Conservation (phyloP, 2,329 filamentous ascomycete genomes). For the Cadophora sp. region DNA sequence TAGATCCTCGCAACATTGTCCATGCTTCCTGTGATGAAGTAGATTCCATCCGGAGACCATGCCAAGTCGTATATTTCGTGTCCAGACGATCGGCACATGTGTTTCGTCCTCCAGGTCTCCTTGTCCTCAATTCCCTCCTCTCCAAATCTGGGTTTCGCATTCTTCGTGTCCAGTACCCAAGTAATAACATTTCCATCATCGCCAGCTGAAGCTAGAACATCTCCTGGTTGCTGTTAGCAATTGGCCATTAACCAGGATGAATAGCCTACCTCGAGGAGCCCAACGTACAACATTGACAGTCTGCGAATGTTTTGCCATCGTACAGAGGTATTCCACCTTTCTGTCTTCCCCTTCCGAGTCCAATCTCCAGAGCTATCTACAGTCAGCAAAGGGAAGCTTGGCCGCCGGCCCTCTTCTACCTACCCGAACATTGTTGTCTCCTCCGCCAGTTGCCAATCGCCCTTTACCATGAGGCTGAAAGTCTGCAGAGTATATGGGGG, state of each 20-base stretch:
- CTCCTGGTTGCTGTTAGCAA: conserved; percentile 61
- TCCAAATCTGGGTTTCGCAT: conserved; percentile 73
- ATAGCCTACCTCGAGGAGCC: conserved; percentile 80
- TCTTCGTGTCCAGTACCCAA: conserved; percentile 83
- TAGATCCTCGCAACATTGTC: conserved; percentile 98
- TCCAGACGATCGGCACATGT: conserved; percentile 95
- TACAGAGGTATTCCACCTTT: conserved; percentile 90
- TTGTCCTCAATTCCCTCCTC: conserved; percentile 90
- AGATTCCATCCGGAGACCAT: conserved; percentile 96
- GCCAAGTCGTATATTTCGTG: conserved; percentile 98
- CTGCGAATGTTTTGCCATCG: conserved; percentile 91
- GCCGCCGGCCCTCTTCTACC: conserved; percentile 36
- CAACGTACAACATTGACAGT: conserved; percentile 98
- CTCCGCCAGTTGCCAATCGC: conserved; percentile 89
- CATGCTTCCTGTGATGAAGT: conserved; percentile 99
- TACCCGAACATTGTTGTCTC: conserved; percentile 96
- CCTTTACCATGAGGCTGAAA: conserved; percentile 94
- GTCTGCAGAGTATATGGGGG: conserved; percentile 95
- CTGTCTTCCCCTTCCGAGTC: conserved; percentile 84
- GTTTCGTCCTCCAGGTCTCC: conserved; percentile 94
- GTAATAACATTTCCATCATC: conserved; percentile 97
- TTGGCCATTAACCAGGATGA: neutral
- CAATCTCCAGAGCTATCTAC: conserved; percentile 82
- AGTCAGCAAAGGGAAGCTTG: conserved; percentile 38
- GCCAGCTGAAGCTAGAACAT: conserved; percentile 91